Evolutionary conservation across 2,329 filamentous ascomycete species (phyloP).

Genomic region (Aspergillus awamori): DNA sequence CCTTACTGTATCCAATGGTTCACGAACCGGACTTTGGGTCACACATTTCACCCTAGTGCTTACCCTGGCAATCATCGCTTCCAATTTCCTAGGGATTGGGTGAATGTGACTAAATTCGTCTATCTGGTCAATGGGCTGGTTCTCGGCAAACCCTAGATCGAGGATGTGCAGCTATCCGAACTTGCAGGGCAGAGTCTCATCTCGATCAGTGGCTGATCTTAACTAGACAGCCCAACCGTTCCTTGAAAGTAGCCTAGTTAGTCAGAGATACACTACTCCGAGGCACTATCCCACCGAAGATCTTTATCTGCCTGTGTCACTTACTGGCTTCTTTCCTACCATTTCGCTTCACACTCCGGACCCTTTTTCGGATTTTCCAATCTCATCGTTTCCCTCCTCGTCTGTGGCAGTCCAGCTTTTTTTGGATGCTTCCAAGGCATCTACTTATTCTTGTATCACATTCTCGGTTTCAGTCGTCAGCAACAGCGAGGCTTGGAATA

Average conservation of each 20-base stretch:
- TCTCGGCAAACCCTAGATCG: constrained; percentile 9
- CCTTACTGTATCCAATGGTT: constrained; percentile 17
- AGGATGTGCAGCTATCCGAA: constrained; percentile 11
- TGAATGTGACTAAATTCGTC: constrained; percentile 12
- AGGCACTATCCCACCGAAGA: constrained; percentile 20
- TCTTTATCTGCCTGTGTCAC: constrained; percentile 23
- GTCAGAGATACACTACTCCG: constrained; percentile 6
- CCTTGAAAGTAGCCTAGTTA: constrained; percentile 9
- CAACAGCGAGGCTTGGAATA: not conserved
- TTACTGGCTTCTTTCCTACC: constrained; percentile 8
- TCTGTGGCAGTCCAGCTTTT: constrained; percentile 7
- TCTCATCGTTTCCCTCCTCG: constrained; percentile 13
- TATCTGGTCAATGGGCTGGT: not conserved
- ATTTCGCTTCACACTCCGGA: constrained; percentile 6
- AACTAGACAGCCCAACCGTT: constrained; percentile 1
- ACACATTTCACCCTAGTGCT: constrained; percentile 4
- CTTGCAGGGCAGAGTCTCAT: constrained; percentile 15
- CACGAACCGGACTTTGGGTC: not conserved
- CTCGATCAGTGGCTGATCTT: constrained; percentile 16
- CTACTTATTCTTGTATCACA: constrained; percentile 19
- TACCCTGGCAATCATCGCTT: constrained; percentile 16
- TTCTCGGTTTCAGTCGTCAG: constrained; percentile 12
- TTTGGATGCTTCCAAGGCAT: constrained; percentile 5
- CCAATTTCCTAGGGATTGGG: constrained; percentile 12
- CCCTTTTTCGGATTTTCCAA: not conserved